These are phyloP conservation scores for Cladosporium halotolerans DNA, from an alignment of 2,329 filamentous ascomycete genomes.

Conservation along the genomic window DNA sequence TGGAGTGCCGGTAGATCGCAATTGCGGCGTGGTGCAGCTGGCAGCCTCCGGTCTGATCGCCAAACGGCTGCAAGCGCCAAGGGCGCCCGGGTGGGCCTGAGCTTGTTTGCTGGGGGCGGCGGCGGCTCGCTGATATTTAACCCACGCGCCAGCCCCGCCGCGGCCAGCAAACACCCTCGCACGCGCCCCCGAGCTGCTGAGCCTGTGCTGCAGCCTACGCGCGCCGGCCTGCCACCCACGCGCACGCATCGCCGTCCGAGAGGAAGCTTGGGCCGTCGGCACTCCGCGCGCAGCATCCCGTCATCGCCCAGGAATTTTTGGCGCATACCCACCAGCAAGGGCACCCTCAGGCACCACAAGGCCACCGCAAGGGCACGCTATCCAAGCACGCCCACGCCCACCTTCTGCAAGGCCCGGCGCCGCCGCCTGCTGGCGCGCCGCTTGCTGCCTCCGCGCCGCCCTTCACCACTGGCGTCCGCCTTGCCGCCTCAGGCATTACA, in stretches of 20 bases:
- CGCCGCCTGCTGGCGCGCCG: background rate
- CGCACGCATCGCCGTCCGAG: background rate
- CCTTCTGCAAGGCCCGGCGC: background rate
- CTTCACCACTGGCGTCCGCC: background rate
- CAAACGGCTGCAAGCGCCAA: background rate
- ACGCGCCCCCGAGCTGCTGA: background rate
- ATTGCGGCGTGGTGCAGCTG: background rate
- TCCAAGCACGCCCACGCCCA: background rate
- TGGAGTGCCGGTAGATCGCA: constrained; percentile 3
- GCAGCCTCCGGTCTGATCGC: background rate
- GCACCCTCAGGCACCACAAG: background rate
- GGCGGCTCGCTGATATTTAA: background rate
- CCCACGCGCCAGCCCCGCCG: background rate
- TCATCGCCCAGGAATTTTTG: background rate
- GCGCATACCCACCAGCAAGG: background rate
- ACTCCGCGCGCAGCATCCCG: background rate
- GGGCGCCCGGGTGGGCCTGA: background rate
- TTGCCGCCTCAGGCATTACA: constrained; percentile 2
- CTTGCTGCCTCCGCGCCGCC: background rate
- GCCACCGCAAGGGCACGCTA: background rate
- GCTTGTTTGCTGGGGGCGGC: background rate
- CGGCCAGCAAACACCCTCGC: background rate
- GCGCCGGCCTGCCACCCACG: background rate
- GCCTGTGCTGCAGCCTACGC: background rate
- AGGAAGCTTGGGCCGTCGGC: background rate